A percentile compares a stretch with the other conserved stretches of the same genome.
These are phyloP conservation scores for Psilocybe sp. DNA, from an alignment of 768 basidiomycete genomes.

Conservation along the genomic window DNA sequence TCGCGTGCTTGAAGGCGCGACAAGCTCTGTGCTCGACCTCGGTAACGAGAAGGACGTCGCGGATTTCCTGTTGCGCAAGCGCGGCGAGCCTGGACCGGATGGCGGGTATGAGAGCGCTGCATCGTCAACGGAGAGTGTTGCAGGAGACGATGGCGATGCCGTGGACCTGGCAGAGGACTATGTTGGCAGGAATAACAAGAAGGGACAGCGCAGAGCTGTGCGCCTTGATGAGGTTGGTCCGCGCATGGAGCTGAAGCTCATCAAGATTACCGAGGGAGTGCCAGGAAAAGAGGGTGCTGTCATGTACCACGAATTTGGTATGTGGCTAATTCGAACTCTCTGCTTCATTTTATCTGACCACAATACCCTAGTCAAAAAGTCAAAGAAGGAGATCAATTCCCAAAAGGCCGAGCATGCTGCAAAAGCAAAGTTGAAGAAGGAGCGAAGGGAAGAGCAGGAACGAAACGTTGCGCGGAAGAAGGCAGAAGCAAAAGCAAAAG, in stretches of 20 bases:
- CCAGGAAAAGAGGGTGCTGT: conserved; percentile 93
- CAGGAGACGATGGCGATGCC: conserved; percentile 82
- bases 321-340: conserved; percentile 26
- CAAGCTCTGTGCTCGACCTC: conserved; percentile 64
- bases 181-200: conserved; percentile 91
- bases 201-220: conserved; percentile 88
- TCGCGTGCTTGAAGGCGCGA: conserved; percentile 69
- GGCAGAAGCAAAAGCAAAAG: conserved; percentile 28
- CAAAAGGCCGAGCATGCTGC: conserved; percentile 75
- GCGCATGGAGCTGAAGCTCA: conserved; percentile 85
- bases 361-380: conserved; percentile 75
- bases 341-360: conserved; percentile 1
- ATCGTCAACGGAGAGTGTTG: conserved; percentile 79
- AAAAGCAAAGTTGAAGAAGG: conserved; percentile 70
- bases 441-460: conserved; percentile 87
- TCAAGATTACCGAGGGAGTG: conserved; percentile 93
- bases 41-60: conserved; percentile 92
- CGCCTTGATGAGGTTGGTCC: conserved; percentile 93
- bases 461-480: conserved; percentile 87
- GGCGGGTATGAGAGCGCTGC: conserved; percentile 78
- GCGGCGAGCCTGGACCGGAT: conserved; percentile 58
- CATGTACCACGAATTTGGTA: conserved; percentile 93
- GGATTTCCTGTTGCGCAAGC: conserved; percentile 82
- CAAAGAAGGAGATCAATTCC: conserved; percentile 66
- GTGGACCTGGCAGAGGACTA: conserved; percentile 90